A percentile compares a stretch with the other conserved stretches of the same genome.
Conservation (phyloP, 441 rosid genomes). For the Gossypium trilobum region DNA sequence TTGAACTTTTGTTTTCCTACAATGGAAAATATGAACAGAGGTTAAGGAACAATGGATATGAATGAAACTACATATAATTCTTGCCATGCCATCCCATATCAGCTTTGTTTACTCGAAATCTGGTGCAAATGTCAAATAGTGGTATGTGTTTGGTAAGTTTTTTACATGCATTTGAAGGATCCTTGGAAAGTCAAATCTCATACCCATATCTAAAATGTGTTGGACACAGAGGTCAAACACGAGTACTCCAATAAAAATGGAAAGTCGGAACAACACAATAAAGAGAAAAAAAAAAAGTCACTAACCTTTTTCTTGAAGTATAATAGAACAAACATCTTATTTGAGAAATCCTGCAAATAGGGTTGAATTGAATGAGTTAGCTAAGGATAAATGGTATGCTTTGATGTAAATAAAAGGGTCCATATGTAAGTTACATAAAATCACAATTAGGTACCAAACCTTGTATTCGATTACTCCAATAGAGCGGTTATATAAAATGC, state of each 20-base stretch:
- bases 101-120: neutral
- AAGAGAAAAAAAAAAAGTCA: neutral
- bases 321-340: slow-evolving; percentile 73
- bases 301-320: slow-evolving; percentile 74
- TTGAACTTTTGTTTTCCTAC: slow-evolving; percentile 47
- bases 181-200: no score
- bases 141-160: no score
- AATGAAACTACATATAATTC: neutral
- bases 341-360: slow-evolving; percentile 59
- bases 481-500: neutral
- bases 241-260: no score
- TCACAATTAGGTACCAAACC: neutral
- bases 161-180: no score
- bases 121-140: no score
- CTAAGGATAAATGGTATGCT: neutral
- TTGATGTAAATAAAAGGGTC: neutral
- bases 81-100: neutral
- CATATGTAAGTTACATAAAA: neutral
- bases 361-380: slow-evolving; percentile 1
- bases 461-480: neutral
- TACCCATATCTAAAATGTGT: no score
- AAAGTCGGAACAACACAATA: no score
- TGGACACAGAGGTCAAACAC: no score
- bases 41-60: neutral
- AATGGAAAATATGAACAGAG: slow-evolving; percentile 4